These are phyloP conservation scores for Artemisia annua DNA, from an alignment of 129 eudicot genomes.

Conservation along the genomic window DNA sequence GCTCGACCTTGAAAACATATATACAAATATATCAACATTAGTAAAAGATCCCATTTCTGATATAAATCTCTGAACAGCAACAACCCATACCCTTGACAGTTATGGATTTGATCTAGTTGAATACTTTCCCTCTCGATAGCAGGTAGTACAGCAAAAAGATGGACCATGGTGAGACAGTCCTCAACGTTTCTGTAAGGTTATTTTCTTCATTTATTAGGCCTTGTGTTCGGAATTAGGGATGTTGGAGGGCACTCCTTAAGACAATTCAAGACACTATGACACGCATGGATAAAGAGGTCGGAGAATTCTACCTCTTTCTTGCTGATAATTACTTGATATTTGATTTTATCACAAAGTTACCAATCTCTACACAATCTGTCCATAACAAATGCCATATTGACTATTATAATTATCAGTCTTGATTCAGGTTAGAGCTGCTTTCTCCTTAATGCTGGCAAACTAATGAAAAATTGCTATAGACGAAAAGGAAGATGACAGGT, in stretches of 20 bases:
- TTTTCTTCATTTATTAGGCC: conserved; percentile 34
- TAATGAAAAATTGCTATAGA: conserved; percentile 28
- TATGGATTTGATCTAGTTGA: too few species aligned
- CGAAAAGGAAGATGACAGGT: conserved; percentile 40
- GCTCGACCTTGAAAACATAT: too few species aligned
- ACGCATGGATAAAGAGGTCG: conserved; percentile 53
- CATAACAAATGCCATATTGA: conserved; percentile 5
- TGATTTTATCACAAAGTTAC: conserved; percentile 1
- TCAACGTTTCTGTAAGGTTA: not conserved
- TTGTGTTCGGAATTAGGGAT: conserved; percentile 50
- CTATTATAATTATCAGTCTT: conserved; percentile 15
- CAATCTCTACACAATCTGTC: conserved; percentile 1
- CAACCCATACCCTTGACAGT: too few species aligned
- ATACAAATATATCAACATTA: too few species aligned
- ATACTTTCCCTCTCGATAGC: too few species aligned
- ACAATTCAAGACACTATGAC: conserved; percentile 48
- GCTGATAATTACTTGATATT: conserved; percentile 9
- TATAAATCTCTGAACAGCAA: too few species aligned
- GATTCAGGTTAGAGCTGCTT: conserved; percentile 55
- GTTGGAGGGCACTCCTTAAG: conserved; percentile 40
- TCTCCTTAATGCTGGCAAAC: conserved; percentile 35
- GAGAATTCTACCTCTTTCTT: conserved; percentile 17
- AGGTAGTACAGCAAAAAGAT: too few species aligned
- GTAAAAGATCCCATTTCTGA: too few species aligned
- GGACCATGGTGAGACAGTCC: too few species aligned